Percentiles rank a stretch among this genome's conserved stretches.
Conservation (phyloP, 805 yeast genomes). For the Peterozyma xylosa region DNA sequence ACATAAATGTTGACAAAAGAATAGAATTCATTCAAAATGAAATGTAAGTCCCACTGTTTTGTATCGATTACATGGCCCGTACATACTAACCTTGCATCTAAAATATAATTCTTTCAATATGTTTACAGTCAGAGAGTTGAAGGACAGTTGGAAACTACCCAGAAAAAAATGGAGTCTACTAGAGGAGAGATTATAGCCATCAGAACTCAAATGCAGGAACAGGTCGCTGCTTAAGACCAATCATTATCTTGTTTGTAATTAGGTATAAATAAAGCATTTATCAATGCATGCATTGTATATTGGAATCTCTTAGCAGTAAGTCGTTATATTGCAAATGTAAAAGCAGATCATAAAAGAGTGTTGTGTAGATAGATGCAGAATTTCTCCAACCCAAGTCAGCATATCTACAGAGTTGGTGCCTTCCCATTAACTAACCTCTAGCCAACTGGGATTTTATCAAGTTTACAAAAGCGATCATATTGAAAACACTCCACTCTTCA, state of each 20-base stretch:
- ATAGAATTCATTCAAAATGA: slow-evolving; percentile 80
- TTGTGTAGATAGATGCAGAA: neutral
- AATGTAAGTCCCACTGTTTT: slow-evolving; percentile 28
- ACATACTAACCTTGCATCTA: neutral
- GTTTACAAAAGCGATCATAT: slow-evolving; percentile 55
- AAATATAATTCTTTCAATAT: slow-evolving; percentile 9
- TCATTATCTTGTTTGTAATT: slow-evolving; percentile 3
- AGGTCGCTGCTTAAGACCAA: neutral
- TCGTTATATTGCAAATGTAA: too few relatives aligned
- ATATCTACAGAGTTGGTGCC: neutral
- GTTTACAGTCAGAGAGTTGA: slow-evolving; percentile 49
- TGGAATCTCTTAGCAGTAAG: neutral
- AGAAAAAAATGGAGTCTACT: slow-evolving; percentile 46
- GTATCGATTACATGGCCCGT: neutral
- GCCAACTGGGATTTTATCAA: slow-evolving; percentile 63
- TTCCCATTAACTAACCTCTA: slow-evolving; percentile 34
- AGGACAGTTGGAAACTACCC: slow-evolving; percentile 50
- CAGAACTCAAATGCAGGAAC: slow-evolving; percentile 24
- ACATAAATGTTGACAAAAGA: slow-evolving; percentile 77
- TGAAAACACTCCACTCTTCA: slow-evolving; percentile 75
- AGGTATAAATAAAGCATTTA: slow-evolving; percentile 1
- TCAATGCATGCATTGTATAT: neutral
- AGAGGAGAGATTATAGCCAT: slow-evolving; percentile 47
- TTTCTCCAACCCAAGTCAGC: neutral
- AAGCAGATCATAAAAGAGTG: neutral